A percentile compares a stretch with the other conserved stretches of the same genome.
Conservation (phyloP, 2,329 filamentous ascomycete species). For the Cladosporium austrohemisphaericum region DNA sequence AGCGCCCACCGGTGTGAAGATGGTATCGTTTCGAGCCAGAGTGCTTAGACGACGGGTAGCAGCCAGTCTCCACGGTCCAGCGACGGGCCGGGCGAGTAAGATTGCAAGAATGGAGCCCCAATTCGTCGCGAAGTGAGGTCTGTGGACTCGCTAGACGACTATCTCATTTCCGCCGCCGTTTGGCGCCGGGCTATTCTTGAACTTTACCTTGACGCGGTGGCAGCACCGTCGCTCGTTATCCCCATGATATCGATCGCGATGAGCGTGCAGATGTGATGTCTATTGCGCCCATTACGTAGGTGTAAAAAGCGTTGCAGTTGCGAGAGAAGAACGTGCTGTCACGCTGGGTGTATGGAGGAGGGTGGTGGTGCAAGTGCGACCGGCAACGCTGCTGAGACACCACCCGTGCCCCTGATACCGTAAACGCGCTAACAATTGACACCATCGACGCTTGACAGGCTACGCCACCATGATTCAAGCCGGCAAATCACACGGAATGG, state of each 20-base stretch:
- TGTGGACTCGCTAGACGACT: background rate
- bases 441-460: too few species aligned
- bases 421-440: too few species aligned
- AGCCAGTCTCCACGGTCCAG: background rate
- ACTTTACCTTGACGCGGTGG: background rate
- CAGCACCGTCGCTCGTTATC: background rate
- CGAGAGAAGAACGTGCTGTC: too few species aligned
- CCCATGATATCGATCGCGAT: background rate
- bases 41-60: background rate
- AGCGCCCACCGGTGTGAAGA: conserved; percentile 4
- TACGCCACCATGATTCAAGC: too few species aligned
- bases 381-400: too few species aligned
- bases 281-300: too few species aligned
- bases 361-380: too few species aligned
- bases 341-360: too few species aligned
- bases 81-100: background rate
- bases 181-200: background rate
- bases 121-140: background rate
- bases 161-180: conserved; percentile 5
- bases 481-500: too few species aligned
- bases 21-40: background rate
- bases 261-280: too few species aligned
- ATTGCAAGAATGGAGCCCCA: conserved; percentile 1
- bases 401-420: too few species aligned
- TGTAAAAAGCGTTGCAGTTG: too few species aligned